phyloP scores from a whole-genome alignment of 345 rosid species.

The Dovyalis caffra region DNA sequence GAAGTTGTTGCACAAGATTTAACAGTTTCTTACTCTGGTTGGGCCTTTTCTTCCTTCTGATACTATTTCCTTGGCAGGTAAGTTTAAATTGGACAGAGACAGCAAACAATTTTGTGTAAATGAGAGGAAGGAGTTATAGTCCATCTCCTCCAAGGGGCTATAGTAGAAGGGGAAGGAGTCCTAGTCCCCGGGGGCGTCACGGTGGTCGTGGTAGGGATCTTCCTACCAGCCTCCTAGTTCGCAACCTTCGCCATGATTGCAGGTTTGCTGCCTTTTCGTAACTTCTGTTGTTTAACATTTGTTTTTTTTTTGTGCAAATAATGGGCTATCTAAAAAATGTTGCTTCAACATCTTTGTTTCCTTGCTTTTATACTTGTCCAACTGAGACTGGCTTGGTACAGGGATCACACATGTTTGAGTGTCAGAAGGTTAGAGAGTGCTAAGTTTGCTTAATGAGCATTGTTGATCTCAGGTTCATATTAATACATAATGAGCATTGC shows the following conservation, averaged over 20 bases:
- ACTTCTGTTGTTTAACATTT: neutral
- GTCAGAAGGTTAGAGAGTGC: neutral
- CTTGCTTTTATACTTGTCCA: neutral
- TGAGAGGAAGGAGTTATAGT: conserved; percentile 94
- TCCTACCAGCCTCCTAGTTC: conserved; percentile 89
- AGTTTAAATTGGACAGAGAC: neutral
- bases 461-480: neutral
- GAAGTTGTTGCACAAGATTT: neutral
- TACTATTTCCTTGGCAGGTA: neutral
- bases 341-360: neutral
- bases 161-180: conserved; percentile 61
- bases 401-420: too few relatives aligned
- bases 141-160: conserved; percentile 85
- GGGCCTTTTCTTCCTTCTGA: neutral
- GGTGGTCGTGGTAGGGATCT: conserved; percentile 55
- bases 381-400: neutral
- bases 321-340: neutral
- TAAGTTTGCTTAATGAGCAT: neutral
- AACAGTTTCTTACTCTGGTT: neutral
- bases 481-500: neutral
- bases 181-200: conserved; percentile 62
- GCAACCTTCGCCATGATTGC: conserved; percentile 80
- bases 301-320: neutral
- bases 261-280: conserved; percentile 36
- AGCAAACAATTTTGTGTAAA: conserved; percentile 21